Evolutionary conservation across 2,329 filamentous ascomycete species (phyloP).

Genomic region (Colletotrichum sp.): DNA sequence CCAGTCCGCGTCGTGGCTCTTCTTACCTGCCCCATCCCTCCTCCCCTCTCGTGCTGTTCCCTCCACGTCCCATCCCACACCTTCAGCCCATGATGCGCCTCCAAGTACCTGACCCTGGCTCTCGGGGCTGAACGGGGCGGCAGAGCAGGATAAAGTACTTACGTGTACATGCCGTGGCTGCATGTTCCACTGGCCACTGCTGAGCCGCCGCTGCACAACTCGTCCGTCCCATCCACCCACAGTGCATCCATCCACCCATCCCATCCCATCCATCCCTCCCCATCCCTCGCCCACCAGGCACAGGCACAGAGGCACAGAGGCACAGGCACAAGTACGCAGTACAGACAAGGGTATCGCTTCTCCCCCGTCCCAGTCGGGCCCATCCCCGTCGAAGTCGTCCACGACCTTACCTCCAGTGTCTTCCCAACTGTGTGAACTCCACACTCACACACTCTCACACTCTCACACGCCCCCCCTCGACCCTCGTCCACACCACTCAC

Average conservation of each 20-base stretch:
- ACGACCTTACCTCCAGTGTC: not conserved
- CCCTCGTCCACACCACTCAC: not conserved
- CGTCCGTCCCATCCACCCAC: not conserved
- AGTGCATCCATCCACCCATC: not conserved
- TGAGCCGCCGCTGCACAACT: conserved; percentile 11
- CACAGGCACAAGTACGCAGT: too few species aligned
- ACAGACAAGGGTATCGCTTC: not conserved
- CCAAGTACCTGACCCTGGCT: not conserved
- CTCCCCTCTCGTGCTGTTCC: not conserved
- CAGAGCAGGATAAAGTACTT: not conserved
- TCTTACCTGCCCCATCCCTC: not conserved
- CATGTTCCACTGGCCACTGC: not conserved
- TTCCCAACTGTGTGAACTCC: not conserved
- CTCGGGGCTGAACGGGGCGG: not conserved
- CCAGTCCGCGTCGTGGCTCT: not conserved
- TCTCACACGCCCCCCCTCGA: not conserved
- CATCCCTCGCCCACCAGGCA: not conserved
- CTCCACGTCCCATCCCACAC: not conserved
- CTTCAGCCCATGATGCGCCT: not conserved
- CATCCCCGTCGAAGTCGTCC: not conserved
- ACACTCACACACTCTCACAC: not conserved
- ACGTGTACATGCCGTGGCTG: not conserved
- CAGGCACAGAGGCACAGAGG: not conserved
- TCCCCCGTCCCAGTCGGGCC: not conserved
- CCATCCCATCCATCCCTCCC: not conserved